Conservation (phyloP, 441 rosid species). For the Mallotus japonicus region DNA sequence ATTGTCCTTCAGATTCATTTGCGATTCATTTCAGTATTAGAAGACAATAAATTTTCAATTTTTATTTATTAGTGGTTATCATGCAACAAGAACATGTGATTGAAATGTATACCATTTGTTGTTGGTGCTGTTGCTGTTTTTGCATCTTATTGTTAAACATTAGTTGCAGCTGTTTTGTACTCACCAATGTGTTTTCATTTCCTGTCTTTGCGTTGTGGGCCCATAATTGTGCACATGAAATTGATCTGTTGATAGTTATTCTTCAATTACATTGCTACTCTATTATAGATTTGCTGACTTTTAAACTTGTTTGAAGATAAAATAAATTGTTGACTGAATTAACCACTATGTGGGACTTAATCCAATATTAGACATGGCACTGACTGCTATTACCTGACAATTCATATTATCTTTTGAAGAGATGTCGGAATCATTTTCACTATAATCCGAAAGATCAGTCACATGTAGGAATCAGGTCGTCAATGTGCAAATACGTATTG, state of each 20-base stretch:
- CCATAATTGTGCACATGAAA: no score
- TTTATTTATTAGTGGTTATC: not conserved
- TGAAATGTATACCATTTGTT: not conserved
- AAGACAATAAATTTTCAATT: not conserved
- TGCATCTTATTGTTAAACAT: not conserved
- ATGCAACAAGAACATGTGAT: not conserved
- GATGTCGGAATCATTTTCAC: not conserved
- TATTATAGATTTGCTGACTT: not conserved
- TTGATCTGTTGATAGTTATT: not conserved
- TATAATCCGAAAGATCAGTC: constrained; percentile 4
- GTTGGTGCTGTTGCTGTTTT: not conserved
- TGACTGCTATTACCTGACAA: not conserved
- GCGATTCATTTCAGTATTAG: not conserved
- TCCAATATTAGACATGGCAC: not conserved
- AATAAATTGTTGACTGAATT: not conserved
- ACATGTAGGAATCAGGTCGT: not conserved
- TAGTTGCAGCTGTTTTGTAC: not conserved
- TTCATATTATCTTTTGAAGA: not conserved
- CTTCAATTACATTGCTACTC: not conserved
- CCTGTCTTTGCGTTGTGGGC: not conserved
- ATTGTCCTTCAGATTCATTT: not conserved
- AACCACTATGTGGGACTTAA: not conserved
- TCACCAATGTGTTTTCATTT: not conserved
- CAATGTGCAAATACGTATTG: no score
- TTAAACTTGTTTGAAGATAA: not conserved